A percentile compares a stretch with the other conserved stretches of the same genome.
phyloP scores from a whole-genome alignment of 495 filamentous ascomycete species.

The Acidomyces sp. region DNA sequence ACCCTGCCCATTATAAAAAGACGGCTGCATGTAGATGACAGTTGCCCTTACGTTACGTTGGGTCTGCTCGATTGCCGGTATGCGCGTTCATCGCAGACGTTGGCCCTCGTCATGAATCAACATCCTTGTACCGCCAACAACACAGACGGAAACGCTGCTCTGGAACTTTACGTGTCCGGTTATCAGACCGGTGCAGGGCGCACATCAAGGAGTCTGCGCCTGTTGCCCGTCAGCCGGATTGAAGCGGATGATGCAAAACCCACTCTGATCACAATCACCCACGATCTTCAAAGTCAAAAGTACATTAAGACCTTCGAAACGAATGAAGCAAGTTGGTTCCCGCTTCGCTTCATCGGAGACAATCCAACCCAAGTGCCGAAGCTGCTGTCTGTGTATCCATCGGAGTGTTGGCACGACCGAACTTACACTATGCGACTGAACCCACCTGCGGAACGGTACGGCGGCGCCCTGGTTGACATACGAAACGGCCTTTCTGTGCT shows the following conservation, averaged over 20 bases:
- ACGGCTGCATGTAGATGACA: not conserved
- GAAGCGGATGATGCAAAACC: not conserved
- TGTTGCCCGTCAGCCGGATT: not conserved
- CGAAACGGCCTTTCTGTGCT: not conserved
- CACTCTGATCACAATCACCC: not conserved
- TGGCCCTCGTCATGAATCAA: not conserved
- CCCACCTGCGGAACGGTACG: not conserved
- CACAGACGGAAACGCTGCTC: not conserved
- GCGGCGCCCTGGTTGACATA: not conserved
- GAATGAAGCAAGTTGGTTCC: slow-evolving; percentile 1
- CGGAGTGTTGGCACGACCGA: not conserved
- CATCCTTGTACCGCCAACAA: not conserved
- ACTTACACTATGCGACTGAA: not conserved
- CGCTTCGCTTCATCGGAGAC: not conserved
- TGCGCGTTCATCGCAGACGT: not conserved
- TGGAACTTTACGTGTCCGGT: not conserved
- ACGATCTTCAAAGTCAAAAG: not conserved
- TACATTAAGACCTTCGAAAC: not conserved
- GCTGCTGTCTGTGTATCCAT: not conserved
- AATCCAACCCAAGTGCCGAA: not conserved
- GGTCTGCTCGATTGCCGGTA: slow-evolving; percentile 2
- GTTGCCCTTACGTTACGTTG: not conserved
- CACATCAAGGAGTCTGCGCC: not conserved
- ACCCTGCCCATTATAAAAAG: not conserved
- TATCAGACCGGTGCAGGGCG: not conserved